A percentile compares a stretch with the other conserved stretches of the same genome.
Evolutionary conservation across 768 basidiomycete species (phyloP).

Genomic region (Sarcomyxa edulis): DNA sequence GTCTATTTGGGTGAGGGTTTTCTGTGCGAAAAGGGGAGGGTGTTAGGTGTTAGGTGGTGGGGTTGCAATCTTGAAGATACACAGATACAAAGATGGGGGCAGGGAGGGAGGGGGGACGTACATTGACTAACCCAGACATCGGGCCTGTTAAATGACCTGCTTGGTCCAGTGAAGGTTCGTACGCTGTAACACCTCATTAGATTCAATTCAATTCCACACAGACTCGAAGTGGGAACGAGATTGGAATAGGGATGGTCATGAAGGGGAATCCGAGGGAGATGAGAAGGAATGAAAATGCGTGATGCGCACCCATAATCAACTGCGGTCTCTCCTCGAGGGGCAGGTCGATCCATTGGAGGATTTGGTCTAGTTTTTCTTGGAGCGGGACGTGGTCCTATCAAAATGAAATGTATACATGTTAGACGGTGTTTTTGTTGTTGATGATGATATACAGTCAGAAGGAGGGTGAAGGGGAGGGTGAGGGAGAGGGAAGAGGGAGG

Average conservation of each 20-base stretch:
- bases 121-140: constrained; percentile 64
- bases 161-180: constrained; percentile 84
- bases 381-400: constrained; percentile 67
- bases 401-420: too few species aligned
- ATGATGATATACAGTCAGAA: too few species aligned
- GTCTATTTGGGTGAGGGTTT: constrained; percentile 66
- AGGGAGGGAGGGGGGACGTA: constrained; percentile 27
- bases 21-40: constrained; percentile 36
- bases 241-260: too few species aligned
- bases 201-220: too few species aligned
- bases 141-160: constrained; percentile 75
- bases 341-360: constrained; percentile 81
- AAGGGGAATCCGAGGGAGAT: constrained; percentile 1
- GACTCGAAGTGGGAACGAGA: too few species aligned
- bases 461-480: too few species aligned
- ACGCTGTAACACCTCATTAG: too few species aligned
- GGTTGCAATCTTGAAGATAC: constrained; percentile 1
- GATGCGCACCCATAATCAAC: constrained; percentile 59
- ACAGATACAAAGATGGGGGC: too few species aligned
- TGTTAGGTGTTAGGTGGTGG: neutral
- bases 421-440: neutral
- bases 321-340: constrained; percentile 68
- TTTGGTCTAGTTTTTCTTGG: constrained; percentile 66
- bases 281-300: constrained; percentile 5
- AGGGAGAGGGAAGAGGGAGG: too few species aligned